Conservation (phyloP, 176 grass and related monocot species). For the Avena atlantica region DNA sequence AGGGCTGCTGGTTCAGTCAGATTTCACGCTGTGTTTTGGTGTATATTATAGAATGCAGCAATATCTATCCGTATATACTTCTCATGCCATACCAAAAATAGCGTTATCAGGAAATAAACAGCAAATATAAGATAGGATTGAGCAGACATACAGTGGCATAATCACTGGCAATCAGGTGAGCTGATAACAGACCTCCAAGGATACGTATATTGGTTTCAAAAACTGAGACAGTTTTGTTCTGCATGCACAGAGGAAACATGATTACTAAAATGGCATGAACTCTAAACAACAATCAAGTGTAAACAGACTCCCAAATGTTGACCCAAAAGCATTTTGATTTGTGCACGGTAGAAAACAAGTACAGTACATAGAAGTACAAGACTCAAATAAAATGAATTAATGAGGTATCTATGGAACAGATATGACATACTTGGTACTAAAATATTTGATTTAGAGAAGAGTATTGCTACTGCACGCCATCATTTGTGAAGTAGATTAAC, state of each 20-base stretch:
- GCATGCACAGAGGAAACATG: conserved; percentile 44
- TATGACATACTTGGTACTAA: conserved; percentile 12
- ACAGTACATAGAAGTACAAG: conserved; percentile 11
- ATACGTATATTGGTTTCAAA: conserved; percentile 98
- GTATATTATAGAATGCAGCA: background rate
- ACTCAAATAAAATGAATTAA: conserved; percentile 12
- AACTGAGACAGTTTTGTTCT: conserved; percentile 98
- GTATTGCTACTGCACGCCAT: conserved; percentile 4
- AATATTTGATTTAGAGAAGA: background rate
- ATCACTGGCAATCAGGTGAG: conserved; percentile 95
- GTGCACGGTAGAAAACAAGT: conserved; percentile 4
- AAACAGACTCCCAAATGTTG: conserved; percentile 22
- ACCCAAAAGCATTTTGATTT: conserved; percentile 33
- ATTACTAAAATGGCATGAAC: conserved; percentile 28
- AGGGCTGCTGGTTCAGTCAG: background rate
- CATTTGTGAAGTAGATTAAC: conserved; percentile 22
- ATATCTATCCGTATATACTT: background rate
- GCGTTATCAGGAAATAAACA: conserved; percentile 13
- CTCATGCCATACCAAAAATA: conserved; percentile 13
- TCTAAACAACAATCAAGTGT: conserved; percentile 28
- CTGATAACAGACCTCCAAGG: conserved; percentile 87
- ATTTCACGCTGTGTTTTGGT: background rate
- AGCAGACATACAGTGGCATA: conserved; percentile 76
- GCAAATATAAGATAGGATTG: background rate
- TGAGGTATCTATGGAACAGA: background rate